Evolutionary conservation across 2,329 filamentous ascomycete genomes (phyloP), one percentile per base, ranked within the genome.

Genomic region (Myriosclerotinia scirpicola): DNA sequence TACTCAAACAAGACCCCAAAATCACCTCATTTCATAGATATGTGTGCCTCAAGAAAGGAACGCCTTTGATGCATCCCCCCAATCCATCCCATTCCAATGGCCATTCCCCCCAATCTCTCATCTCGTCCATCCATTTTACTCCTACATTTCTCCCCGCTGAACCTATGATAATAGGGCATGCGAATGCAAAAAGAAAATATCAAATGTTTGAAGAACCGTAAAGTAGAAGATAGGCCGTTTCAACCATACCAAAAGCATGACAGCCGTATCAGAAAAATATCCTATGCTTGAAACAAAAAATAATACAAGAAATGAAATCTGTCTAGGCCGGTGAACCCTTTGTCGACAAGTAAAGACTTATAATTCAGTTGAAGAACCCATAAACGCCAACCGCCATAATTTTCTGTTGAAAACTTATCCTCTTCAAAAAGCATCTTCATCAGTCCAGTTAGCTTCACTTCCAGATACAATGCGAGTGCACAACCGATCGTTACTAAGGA

Each of bases 401-500:
- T 53, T 63, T 40, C 12, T 30, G 53, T 11, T n/a, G n/a, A 50
- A 40, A 59, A 4, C 17, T 14, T 52, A 30, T 52, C 14, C 34
- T 5, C 38, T 54, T 72, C 74, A 87, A 73, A 82, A 87, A 46
- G 80, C 83, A 75, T 88, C 86, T 75, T 88, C 86, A 69, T 89
- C 87, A 1, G 85, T 87, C 87, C 87, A 89, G 56, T 76, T 76
- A n/a, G 75, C 70, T 73, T 89, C 87, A 76, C 85, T 87, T 15
- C 84, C 85, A 42, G 84, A 87, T n/a, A 84, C 78, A 68, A 87
- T 85, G 44, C 86, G 81, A 75, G 85, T 84, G n/a, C 85, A 86
- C 46, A 87, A 82, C n/a, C 79, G 77, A 67, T 87, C 86, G 67
- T 84, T 77, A 60, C 63, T 65, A 77, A 82, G 81, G 50, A 79